phyloP scores from a whole-genome alignment of 495 filamentous ascomycete genomes.

The Trichoderma orchidacearum region DNA sequence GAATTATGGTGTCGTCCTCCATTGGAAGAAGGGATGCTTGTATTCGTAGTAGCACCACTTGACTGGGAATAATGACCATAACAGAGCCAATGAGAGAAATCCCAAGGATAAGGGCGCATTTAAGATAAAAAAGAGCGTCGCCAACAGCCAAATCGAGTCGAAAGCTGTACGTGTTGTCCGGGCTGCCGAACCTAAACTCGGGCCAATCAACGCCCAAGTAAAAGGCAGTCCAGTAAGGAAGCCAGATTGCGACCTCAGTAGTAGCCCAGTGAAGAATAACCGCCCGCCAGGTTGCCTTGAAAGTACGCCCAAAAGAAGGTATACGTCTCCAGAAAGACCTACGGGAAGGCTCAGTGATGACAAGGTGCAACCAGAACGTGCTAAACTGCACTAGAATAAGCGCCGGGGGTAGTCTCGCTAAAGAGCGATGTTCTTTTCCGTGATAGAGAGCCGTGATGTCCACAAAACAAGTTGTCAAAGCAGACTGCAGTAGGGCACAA shows the following conservation, averaged over 20 bases:
- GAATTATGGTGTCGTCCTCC: constrained; percentile 31
- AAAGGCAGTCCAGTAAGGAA: constrained; percentile 10
- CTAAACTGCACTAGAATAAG: constrained; percentile 21
- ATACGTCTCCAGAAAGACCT: constrained; percentile 26
- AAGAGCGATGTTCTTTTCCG: constrained; percentile 3
- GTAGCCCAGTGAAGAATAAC: constrained; percentile 20
- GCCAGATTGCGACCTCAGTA: constrained; percentile 6
- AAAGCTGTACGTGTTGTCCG: background rate
- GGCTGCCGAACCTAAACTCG: background rate
- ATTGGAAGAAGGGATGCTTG: constrained; percentile 36
- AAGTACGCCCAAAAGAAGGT: constrained; percentile 25
- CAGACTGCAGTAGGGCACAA: constrained; percentile 9
- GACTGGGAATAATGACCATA: constrained; percentile 25
- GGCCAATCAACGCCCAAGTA: constrained; percentile 1
- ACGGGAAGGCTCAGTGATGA: constrained; percentile 24
- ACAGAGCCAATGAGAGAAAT: constrained; percentile 14
- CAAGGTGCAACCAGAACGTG: constrained; percentile 28
- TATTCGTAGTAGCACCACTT: constrained; percentile 28
- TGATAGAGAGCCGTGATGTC: constrained; percentile 5
- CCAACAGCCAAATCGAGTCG: constrained; percentile 1
- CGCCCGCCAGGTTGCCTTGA: constrained; percentile 28
- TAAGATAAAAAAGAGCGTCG: background rate
- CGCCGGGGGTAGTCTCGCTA: constrained; percentile 18
- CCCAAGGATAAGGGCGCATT: background rate
- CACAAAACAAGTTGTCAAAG: constrained; percentile 7